Base-by-base conservation (phyloP, 2,329 filamentous ascomycete genomes). In the Pyricularia pennisetigena region DNA sequence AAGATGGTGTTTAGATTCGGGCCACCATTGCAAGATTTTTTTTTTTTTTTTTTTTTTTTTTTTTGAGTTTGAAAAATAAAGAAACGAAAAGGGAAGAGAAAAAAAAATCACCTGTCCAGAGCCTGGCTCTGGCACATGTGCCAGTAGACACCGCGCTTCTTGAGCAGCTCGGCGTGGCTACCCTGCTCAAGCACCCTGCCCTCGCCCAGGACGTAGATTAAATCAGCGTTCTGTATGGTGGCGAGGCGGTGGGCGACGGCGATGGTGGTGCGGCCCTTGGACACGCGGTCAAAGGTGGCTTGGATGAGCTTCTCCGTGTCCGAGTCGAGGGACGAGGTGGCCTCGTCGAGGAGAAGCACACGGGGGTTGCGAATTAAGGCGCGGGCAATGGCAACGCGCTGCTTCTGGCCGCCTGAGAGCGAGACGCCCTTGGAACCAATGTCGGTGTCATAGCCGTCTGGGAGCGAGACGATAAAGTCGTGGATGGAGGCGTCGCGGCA, bases 171-270 rank as follows among this genome's bases (percentile, higher is more conserved):
- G 1, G 69, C 69, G 70, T 87, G 85, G 23, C 74, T 85, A 12
- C 85, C 85, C 74, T 82, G 78, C 75, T 87, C 85, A 12, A 87
- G 73, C 62, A 87, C 78, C 71, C 81, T 84, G 28, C 89, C 87
- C 70, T 88, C 83, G 12, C 90, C 90, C 65, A 95, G 86, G 0
- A 94, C 90, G 72, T 91, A 92, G 61, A 94, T 94, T n/a, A 69
- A 61, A 14, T 72, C 70, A 12, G 71, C 71, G 12, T 69, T 68
- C 32, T 71, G 69, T 10, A 72, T 70, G 0, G 71, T 72, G 29
- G 69, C 70, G 9, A 94, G 80, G 14, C 91, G 82, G 76, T 94
- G 92, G 0, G 91, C 91, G 10, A 94, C 90, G 4, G 90, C 90
- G 3, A 94, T 81, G 69, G 91, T 91, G 2, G 91, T 88, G 6